phyloP scores from a whole-genome alignment of 164 flowering plant species.

The Aristolochia contorta region DNA sequence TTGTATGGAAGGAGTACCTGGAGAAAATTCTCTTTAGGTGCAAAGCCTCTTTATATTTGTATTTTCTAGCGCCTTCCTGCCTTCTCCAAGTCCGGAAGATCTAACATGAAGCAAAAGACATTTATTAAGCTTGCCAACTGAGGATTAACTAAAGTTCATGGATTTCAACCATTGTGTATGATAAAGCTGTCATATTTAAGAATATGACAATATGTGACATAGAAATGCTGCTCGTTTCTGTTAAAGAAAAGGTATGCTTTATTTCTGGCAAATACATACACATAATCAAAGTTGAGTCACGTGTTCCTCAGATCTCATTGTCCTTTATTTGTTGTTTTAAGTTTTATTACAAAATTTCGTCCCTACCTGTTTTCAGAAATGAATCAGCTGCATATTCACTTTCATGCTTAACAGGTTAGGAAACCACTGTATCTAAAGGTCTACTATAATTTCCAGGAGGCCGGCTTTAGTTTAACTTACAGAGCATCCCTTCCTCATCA shows the following conservation, averaged over 20 bases:
- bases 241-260: not conserved
- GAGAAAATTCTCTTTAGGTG: no score
- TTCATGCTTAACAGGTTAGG: not conserved
- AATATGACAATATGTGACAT: not conserved
- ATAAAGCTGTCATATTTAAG: not conserved
- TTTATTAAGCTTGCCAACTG: not conserved
- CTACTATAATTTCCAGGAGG: not conserved
- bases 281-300: no score
- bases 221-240: not conserved
- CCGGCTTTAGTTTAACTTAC: conserved; percentile 32
- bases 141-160: not conserved
- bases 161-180: no score
- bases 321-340: no score
- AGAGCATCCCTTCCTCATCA: conserved; percentile 81
- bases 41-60: no score
- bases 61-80: conserved; percentile 22
- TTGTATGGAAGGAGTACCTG: no score
- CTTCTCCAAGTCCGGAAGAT: conserved; percentile 87
- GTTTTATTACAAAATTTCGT: no score
- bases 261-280: no score
- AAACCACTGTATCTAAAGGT: not conserved
- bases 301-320: no score
- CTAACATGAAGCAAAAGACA: conserved; percentile 24
- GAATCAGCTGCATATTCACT: not conserved
- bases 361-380: not conserved